Conservation (phyloP, 495 filamentous ascomycete genomes). For the Penicillium riverlandense region DNA sequence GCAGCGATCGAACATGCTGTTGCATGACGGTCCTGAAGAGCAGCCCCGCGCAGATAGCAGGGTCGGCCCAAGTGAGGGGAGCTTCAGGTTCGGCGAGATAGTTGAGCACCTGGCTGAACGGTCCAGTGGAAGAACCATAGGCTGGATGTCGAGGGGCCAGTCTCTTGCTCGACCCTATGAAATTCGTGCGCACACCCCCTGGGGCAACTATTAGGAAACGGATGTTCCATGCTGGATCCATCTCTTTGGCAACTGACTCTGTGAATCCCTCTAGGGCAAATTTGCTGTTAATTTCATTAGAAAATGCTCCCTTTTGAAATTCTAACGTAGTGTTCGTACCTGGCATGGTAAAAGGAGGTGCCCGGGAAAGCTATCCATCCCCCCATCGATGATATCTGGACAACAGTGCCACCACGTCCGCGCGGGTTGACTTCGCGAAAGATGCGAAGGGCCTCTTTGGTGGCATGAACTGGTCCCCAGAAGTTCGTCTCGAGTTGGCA, state of each 20-base stretch:
- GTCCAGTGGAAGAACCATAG: slow-evolving; percentile 8
- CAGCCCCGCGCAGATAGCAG: slow-evolving; percentile 13
- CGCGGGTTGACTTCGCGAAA: slow-evolving; percentile 28
- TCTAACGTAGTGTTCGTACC: slow-evolving; percentile 3
- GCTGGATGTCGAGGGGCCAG: slow-evolving; percentile 10
- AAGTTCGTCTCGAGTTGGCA: slow-evolving; percentile 46
- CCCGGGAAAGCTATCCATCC: slow-evolving; percentile 40
- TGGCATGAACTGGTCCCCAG: slow-evolving; percentile 44
- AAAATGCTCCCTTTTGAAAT: neutral
- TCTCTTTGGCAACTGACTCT: slow-evolving; percentile 42
- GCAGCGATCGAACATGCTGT: slow-evolving; percentile 7
- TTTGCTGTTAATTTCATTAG: slow-evolving; percentile 22
- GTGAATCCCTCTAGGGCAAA: slow-evolving; percentile 52
- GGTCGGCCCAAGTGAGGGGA: slow-evolving; percentile 14
- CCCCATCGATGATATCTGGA: slow-evolving; percentile 48
- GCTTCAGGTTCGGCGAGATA: slow-evolving; percentile 9
- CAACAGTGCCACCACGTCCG: slow-evolving; percentile 40
- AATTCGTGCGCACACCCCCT: slow-evolving; percentile 19
- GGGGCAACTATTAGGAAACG: slow-evolving; percentile 14
- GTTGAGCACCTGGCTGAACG: slow-evolving; percentile 9
- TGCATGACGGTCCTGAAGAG: slow-evolving; percentile 13
- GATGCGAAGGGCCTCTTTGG: slow-evolving; percentile 34
- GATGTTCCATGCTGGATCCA: slow-evolving; percentile 42
- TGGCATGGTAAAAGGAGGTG: slow-evolving; percentile 46
- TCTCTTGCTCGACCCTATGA: slow-evolving; percentile 8